Conservation (phyloP, 73 alveolate species). For the Tetrahymena borealis region DNA sequence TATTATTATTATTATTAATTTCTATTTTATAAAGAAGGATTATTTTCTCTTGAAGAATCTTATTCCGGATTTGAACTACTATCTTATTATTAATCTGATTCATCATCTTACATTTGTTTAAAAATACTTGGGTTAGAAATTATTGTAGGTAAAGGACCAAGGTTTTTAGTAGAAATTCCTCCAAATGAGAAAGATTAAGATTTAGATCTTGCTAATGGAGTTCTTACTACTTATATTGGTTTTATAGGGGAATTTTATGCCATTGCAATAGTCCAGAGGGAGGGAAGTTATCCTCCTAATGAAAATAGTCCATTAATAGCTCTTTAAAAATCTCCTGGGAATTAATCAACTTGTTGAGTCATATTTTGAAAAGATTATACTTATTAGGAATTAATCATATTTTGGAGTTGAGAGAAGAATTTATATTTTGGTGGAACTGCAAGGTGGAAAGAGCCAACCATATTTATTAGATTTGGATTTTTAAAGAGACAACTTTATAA, state of each 20-base stretch:
- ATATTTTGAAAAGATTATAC: neutral
- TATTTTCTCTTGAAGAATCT: too few relatives aligned
- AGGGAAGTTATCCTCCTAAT: neutral
- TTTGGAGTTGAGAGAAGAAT: neutral
- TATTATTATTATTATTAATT: too few relatives aligned
- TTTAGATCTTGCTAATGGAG: neutral
- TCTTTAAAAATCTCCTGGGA: neutral
- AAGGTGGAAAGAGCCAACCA: neutral
- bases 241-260: neutral
- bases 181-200: neutral
- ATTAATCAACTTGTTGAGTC: neutral
- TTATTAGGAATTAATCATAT: neutral
- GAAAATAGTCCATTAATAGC: neutral
- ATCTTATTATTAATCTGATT: too few relatives aligned
- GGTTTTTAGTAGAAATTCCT: too few relatives aligned
- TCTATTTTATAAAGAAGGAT: too few relatives aligned
- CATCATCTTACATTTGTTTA: too few relatives aligned
- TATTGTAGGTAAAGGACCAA: too few relatives aligned
- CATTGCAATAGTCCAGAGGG: neutral
- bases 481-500: neutral
- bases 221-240: neutral
- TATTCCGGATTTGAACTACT: too few relatives aligned
- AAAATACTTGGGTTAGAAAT: too few relatives aligned
- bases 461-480: neutral
- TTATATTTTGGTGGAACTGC: neutral